phyloP scores from a whole-genome alignment of 2,329 filamentous ascomycete species.

The Zopfia rhizophila region DNA sequence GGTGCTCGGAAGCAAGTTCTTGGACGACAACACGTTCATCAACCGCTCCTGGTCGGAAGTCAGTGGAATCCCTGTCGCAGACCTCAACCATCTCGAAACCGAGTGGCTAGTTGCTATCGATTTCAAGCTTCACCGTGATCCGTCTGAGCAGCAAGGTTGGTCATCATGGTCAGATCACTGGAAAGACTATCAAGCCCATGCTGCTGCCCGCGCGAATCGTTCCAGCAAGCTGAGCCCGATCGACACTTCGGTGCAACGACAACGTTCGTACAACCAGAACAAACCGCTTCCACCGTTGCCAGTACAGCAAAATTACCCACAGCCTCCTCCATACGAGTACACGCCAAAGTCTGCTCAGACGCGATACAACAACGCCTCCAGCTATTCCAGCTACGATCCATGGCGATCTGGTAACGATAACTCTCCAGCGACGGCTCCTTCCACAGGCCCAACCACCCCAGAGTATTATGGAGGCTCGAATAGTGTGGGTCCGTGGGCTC shows the following conservation, averaged over 20 bases:
- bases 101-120: conserved; percentile 87
- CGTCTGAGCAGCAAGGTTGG: conserved; percentile 78
- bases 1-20: conserved; percentile 91
- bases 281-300: conserved; percentile 56
- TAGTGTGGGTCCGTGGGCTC: conserved; percentile 62
- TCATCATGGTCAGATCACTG: conserved; percentile 72
- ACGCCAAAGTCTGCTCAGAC: conserved; percentile 48
- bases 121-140: conserved; percentile 88
- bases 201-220: conserved; percentile 52
- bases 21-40: conserved; percentile 97
- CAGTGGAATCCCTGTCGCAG: conserved; percentile 84
- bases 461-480: conserved; percentile 61
- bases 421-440: conserved; percentile 65
- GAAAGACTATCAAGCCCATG: conserved; percentile 69
- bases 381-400: conserved; percentile 53
- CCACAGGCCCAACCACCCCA: conserved; percentile 64
- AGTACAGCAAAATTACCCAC: conserved; percentile 53
- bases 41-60: conserved; percentile 97
- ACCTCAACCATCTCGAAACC: conserved; percentile 86
- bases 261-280: conserved; percentile 56
- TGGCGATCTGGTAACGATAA: conserved; percentile 56
- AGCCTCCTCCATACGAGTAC: conserved; percentile 43
- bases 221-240: conserved; percentile 66
- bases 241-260: conserved; percentile 70
- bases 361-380: conserved; percentile 47